A percentile compares a stretch with the other conserved stretches of the same genome.
phyloP scores from a whole-genome alignment of 805 yeast species.

The Teunomyces stri region DNA sequence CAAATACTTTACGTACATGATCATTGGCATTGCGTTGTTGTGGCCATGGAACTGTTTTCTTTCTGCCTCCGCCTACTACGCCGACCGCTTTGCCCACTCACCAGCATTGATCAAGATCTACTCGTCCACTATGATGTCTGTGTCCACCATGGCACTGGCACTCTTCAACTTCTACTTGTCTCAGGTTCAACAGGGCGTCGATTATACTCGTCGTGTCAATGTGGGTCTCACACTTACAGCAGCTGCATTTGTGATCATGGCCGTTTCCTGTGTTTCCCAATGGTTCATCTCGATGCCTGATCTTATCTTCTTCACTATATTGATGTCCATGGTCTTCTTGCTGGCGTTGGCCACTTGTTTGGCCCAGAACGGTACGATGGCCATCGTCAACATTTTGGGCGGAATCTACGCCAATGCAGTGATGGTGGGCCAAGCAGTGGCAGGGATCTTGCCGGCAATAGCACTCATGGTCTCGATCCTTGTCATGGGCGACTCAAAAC shows the following conservation, averaged over 20 bases:
- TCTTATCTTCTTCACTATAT: slow-evolving; percentile 43
- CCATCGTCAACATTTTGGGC: slow-evolving; percentile 75
- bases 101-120: slow-evolving; percentile 56
- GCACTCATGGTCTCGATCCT: slow-evolving; percentile 58
- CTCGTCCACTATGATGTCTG: slow-evolving; percentile 85
- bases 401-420: slow-evolving; percentile 80
- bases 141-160: slow-evolving; percentile 70
- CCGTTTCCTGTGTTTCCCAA: slow-evolving; percentile 44
- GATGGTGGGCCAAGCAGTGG: slow-evolving; percentile 92
- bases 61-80: slow-evolving; percentile 80
- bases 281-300: slow-evolving; percentile 37
- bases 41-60: slow-evolving; percentile 98
- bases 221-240: slow-evolving; percentile 61
- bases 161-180: slow-evolving; percentile 60
- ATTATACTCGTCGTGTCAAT: slow-evolving; percentile 55
- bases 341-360: slow-evolving; percentile 76
- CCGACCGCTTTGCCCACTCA: slow-evolving; percentile 52
- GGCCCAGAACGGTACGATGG: slow-evolving; percentile 89
- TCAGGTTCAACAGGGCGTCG: slow-evolving; percentile 58
- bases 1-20: slow-evolving; percentile 56
- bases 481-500: slow-evolving; percentile 29
- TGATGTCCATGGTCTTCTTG: slow-evolving; percentile 61
- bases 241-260: slow-evolving; percentile 55
- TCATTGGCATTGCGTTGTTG: slow-evolving; percentile 73
- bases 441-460: slow-evolving; percentile 88